A percentile compares a stretch with the other conserved stretches of the same genome.
phyloP scores from a whole-genome alignment of 2,329 filamentous ascomycete species.

The Penicillium sp. region DNA sequence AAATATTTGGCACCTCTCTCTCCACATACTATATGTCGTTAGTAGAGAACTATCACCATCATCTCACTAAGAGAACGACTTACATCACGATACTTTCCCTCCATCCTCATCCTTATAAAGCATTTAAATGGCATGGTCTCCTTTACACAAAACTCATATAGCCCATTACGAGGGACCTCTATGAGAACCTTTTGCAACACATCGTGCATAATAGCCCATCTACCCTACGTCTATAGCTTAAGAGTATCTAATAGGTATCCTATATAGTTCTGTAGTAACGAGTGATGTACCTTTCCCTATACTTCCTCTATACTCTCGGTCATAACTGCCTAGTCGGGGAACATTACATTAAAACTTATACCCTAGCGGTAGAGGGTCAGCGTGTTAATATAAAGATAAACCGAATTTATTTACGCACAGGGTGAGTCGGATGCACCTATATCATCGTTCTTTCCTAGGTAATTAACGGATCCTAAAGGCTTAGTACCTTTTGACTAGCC shows the following conservation, averaged over 20 bases:
- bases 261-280: conserved; percentile 19
- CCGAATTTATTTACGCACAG: neutral
- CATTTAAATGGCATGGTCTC: conserved; percentile 22
- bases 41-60: neutral
- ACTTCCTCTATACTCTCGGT: conserved; percentile 12
- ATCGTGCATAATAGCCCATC: conserved; percentile 17
- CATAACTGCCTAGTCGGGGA: conserved; percentile 1
- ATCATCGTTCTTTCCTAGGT: conserved; percentile 5
- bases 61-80: neutral
- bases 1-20: conserved; percentile 1
- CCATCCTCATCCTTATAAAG: conserved; percentile 22
- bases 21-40: neutral
- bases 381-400: neutral
- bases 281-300: conserved; percentile 21
- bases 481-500: neutral
- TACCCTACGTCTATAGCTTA: conserved; percentile 10
- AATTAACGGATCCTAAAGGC: neutral
- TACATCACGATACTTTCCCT: conserved; percentile 18
- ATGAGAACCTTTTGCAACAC: neutral
- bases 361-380: conserved; percentile 3
- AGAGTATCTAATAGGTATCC: conserved; percentile 11
- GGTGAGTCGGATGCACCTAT: conserved; percentile 7
- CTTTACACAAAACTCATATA: conserved; percentile 14
- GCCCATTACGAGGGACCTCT: neutral
- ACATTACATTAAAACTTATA: conserved; percentile 7